These are phyloP conservation scores for Saccharum spontaneum DNA, from an alignment of 176 grass and related monocot species.

Conservation along the genomic window DNA sequence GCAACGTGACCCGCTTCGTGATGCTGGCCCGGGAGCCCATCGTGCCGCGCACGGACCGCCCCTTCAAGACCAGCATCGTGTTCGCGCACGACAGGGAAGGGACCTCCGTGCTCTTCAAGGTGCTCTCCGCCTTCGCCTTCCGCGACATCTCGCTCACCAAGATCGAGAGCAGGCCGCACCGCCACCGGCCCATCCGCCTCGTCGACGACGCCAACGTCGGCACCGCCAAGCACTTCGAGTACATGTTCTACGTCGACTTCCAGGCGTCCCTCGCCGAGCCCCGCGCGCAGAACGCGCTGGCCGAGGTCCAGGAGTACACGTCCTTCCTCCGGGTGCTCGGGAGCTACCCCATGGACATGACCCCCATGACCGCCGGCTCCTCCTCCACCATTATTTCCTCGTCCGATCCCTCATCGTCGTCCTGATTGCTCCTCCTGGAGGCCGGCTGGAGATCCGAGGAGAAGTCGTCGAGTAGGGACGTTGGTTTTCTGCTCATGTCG, in stretches of 20 bases:
- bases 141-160: conserved; percentile 81
- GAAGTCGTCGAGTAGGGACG: conserved; percentile 36
- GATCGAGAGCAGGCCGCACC: conserved; percentile 92
- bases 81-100: conserved; percentile 84
- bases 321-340: conserved; percentile 85
- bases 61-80: conserved; percentile 97
- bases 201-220: conserved; percentile 89
- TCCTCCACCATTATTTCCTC: conserved; percentile 43
- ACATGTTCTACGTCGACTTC: conserved; percentile 98
- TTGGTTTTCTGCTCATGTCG: conserved; percentile 31
- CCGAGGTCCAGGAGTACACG: conserved; percentile 91
- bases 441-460: neutral
- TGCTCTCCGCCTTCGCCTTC: conserved; percentile 86
- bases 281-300: conserved; percentile 83
- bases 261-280: conserved; percentile 83
- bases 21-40: conserved; percentile 91
- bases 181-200: conserved; percentile 76
- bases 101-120: conserved; percentile 91
- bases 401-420: neutral
- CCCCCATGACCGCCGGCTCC: conserved; percentile 62
- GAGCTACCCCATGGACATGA: conserved; percentile 98
- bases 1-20: conserved; percentile 91
- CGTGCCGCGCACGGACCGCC: conserved; percentile 86
- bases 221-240: conserved; percentile 95
- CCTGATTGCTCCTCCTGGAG: neutral